Evolutionary conservation across 768 basidiomycete species (phyloP), one percentile per base, ranked within the genome.

Genomic region (Amanita polypyramis): DNA sequence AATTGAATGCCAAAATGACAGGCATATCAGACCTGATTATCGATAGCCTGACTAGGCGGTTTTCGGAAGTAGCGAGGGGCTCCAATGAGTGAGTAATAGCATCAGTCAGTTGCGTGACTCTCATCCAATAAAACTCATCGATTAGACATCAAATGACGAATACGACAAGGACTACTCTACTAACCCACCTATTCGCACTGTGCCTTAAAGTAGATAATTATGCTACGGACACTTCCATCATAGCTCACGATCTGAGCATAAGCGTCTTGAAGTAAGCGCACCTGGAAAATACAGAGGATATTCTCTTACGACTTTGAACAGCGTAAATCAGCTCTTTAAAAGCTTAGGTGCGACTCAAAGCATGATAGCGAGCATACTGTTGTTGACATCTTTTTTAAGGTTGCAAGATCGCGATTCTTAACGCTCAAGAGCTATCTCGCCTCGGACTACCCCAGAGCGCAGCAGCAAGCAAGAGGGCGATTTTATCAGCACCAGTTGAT

Each of bases 201-300:
- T 88, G 83, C 57, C 75, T 96, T 23, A 79, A 75, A 42, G 60
- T 92, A 5, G 92, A 96, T 53, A 77, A 80, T 45, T 95, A 78
- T 56, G 78, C 80, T 0, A 76, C 82, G 0, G 82, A 96, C 53
- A 72, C 81, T 0, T 67, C 72, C 1, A 58, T 74, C 23, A 65
- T 96, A 29, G 86, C 91, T 2, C 67, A 72, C 5, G 94, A 96
- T 64, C 64, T 97, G 5, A 77, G 73, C 53, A 75, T 90, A 70
- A 59, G 75, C 2, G 57, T 74, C 9, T 44, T 69, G 5, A 80
- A 78, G 93, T 95, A 56, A 52, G 86, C 69, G 10, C 15, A 34
- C 4, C 9, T 12, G n/a, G 19, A 32, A 27, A 17, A 32, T 33
- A 25, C 33, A 10, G 41, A n/a, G 0, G 32, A 35, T 37, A 45